Evolutionary conservation across 768 basidiomycete species (phyloP), one percentile per base, ranked within the genome.

Genomic region (Trametes gibbosa): DNA sequence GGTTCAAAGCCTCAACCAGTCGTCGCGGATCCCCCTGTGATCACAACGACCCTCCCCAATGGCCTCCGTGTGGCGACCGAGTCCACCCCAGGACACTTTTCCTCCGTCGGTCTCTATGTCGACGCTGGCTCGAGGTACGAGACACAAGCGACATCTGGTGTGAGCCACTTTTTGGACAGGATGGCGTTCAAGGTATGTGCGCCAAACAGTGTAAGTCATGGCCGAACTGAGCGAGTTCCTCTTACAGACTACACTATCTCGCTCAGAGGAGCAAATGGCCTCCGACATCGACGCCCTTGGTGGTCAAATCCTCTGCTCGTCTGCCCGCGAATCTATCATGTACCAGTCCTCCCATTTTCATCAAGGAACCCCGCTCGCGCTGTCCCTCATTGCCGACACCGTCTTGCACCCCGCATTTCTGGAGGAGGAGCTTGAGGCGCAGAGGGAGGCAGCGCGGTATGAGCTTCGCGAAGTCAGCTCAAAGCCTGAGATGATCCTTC

Each of bases 311-410:
- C 80, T 89, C 73, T 94, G 90, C 69, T 87, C 93, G 17, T 91
- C 93, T 17, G 89, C 93, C 2, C 81, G 97, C 46, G 97, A 99
- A 72, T 84, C 92, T 21, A 94, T 98, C 69, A 92, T 97, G 90
- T 99, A 98, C 71, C 97, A 98, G 74, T 96, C 96, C 12, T 92
- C 94, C 39, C 90, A 96, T 71, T 95, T 95, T 69, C 86, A 93
- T 64, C 78, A 85, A 61, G 85, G 85, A 40, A 92, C 95, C 2
- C 85, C 90, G 1, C 79, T 85, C 7, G 93, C 94, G 12, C 71
- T 99, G 50, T 88, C 89, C 25, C 83, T 98, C 62, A 92, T 99
- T 59, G 84, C 95, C 34, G 95, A 98, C 73, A 96, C 95, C 16
- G 86, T 92, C 49, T 79, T 89, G 55, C 84, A 92, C 68, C 84